These are phyloP conservation scores for Aspergillus hancockii DNA, from an alignment of 495 filamentous ascomycete genomes.

Conservation along the genomic window DNA sequence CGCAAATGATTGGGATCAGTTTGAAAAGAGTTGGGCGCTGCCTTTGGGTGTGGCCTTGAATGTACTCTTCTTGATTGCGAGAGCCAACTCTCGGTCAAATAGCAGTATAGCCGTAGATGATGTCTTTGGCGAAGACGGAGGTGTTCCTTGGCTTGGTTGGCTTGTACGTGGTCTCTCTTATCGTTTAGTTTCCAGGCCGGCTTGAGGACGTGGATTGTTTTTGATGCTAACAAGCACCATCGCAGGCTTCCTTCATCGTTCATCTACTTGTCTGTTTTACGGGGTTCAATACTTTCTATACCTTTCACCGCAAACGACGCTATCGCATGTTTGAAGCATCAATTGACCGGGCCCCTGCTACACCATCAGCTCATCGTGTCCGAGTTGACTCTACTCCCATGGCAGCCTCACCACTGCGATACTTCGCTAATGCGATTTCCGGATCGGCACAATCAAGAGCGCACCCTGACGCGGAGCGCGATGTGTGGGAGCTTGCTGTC, in stretches of 20 bases:
- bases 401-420: conserved; percentile 74
- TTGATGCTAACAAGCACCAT: conserved; percentile 7
- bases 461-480: conserved; percentile 78
- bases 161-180: conserved; percentile 61
- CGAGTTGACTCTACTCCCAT: conserved; percentile 85
- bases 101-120: conserved; percentile 60
- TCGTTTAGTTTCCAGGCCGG: neutral
- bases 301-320: conserved; percentile 76
- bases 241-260: conserved; percentile 66
- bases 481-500: conserved; percentile 93
- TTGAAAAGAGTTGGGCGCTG: conserved; percentile 68
- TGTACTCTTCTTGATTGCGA: conserved; percentile 75
- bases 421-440: conserved; percentile 67
- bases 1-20: conserved; percentile 82
- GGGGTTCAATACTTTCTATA: conserved; percentile 73
- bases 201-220: neutral
- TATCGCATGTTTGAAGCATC: conserved; percentile 91
- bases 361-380: conserved; percentile 86
- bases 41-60: conserved; percentile 76
- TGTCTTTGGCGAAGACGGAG: conserved; percentile 76
- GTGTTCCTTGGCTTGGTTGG: conserved; percentile 69
- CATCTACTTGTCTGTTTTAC: conserved; percentile 67
- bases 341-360: conserved; percentile 71
- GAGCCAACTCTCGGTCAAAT: conserved; percentile 64
- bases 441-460: conserved; percentile 70